Percentiles rank a stretch among this genome's conserved stretches.
Evolutionary conservation across 768 basidiomycete species (phyloP).

Genomic region (Bullera alba): DNA sequence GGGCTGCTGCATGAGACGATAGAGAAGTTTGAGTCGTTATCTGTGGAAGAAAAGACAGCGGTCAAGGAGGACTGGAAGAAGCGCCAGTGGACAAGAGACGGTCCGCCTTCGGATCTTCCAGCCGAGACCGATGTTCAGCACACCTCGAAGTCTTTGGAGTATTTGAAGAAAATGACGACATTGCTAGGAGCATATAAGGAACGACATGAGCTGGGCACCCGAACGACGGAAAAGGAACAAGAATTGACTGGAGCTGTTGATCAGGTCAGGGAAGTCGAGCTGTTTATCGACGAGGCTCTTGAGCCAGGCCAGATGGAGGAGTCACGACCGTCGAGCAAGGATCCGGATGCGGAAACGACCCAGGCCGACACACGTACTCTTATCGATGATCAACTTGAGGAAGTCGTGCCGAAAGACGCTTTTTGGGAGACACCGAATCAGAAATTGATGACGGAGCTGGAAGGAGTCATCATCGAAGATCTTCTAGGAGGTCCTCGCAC

Average conservation of each 20-base stretch:
- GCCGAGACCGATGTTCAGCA: background rate
- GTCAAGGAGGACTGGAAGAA: background rate
- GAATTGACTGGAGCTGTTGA: conserved; percentile 6
- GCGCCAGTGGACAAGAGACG: background rate
- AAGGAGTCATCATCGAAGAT: conserved; percentile 25
- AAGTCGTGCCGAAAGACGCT: conserved; percentile 7
- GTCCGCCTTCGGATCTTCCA: background rate
- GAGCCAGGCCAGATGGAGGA: background rate
- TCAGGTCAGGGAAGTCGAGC: conserved; percentile 11
- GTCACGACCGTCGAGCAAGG: background rate
- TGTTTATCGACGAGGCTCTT: background rate
- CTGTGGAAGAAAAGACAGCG: background rate
- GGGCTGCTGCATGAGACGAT: background rate
- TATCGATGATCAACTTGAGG: conserved; percentile 23
- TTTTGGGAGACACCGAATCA: conserved; percentile 37
- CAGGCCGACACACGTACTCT: conserved; percentile 1
- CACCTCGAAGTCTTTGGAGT: background rate
- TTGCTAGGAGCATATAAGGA: background rate
- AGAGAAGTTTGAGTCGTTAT: background rate
- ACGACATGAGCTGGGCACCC: background rate
- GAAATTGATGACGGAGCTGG: conserved; percentile 24
- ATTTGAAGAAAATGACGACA: background rate
- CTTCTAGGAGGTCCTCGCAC: conserved; percentile 8
- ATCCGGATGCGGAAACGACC: background rate
- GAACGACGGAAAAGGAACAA: background rate